Evolutionary conservation across 108 stramenopile species (phyloP).

Genomic region (Discostella pseudostelligera): DNA sequence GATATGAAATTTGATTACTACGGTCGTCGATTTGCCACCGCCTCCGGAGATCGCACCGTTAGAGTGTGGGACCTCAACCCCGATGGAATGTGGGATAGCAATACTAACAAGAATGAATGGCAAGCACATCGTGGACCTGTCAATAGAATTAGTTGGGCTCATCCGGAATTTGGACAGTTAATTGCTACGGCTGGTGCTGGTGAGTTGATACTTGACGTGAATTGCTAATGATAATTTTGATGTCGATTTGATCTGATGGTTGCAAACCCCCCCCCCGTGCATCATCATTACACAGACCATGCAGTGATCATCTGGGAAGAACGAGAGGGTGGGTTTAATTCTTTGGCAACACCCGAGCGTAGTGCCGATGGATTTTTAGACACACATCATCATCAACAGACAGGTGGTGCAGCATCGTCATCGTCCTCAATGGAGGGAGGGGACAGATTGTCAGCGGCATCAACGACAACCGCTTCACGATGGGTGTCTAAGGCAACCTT

Average conservation of each 20-base stretch:
- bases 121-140: constrained; percentile 85
- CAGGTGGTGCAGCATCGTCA: constrained; percentile 3
- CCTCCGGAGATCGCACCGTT: constrained; percentile 84
- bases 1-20: constrained; percentile 89
- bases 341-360: constrained; percentile 38
- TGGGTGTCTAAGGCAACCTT: constrained; percentile 82
- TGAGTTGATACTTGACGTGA: constrained; percentile 16
- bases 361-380: constrained; percentile 36
- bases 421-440: constrained; percentile 19
- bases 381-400: constrained; percentile 17
- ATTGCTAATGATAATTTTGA: not conserved
- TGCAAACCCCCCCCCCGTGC: not conserved
- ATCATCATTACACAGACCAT: constrained; percentile 51
- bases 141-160: constrained; percentile 86
- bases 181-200: constrained; percentile 88
- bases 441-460: constrained; percentile 9
- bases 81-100: constrained; percentile 48
- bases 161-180: constrained; percentile 94
- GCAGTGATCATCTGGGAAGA: constrained; percentile 94
- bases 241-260: not conserved
- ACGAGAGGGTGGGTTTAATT: constrained; percentile 44
- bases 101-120: constrained; percentile 56
- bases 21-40: constrained; percentile 93
- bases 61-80: constrained; percentile 86
- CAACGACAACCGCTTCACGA: constrained; percentile 46